Evolutionary conservation across 106 monocot species (phyloP), one percentile per base, ranked within the genome.

Genomic region (Allium fistulosum): DNA sequence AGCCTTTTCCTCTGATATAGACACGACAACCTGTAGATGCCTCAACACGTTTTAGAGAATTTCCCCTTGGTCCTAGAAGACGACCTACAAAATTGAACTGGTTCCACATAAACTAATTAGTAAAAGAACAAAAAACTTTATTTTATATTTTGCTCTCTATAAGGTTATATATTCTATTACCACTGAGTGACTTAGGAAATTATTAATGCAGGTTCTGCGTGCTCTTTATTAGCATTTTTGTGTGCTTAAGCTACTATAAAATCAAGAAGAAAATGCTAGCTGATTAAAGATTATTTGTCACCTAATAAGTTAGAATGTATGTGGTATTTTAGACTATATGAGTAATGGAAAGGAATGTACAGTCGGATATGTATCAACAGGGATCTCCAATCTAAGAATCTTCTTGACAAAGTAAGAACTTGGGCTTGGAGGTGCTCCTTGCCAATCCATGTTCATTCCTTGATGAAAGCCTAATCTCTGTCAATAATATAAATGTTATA

Each of bases 21-120:
- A 96, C 95, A 72, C 95, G 95, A 71, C 88, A 96, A 50, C 95
- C 91, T 7, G 95, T 91, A 0, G 88, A 91, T 56, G 83, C 91
- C 75, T 96, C 95, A 5, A 96, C 95, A 50, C 95, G 77, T 73
- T 96, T 96, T 26, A 96, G 74, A 2, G 95, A 96, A 76, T 96
- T 96, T 0, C 95, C 95, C 67, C 95, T 83, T 8, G 95, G 95
- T 57, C 95, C 95, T 13, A 96, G 81, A 81, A 96, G 88, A 49
- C 95, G 85, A 11, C 95, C 95, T 13, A 96, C 91, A 88, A 96
- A 96, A 81, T 96, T 96, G 83, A 96, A 96, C 95, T 96, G 71
- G 46, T 65, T 45, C 14, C 50, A 78, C 7, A 46, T 11, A 67
- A 59, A 37, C 37, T 37, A 37, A 37, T 37, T 37, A 37, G 37